phyloP scores from a whole-genome alignment of 768 basidiomycete species.

The Brasilioporus rufonigricans region DNA sequence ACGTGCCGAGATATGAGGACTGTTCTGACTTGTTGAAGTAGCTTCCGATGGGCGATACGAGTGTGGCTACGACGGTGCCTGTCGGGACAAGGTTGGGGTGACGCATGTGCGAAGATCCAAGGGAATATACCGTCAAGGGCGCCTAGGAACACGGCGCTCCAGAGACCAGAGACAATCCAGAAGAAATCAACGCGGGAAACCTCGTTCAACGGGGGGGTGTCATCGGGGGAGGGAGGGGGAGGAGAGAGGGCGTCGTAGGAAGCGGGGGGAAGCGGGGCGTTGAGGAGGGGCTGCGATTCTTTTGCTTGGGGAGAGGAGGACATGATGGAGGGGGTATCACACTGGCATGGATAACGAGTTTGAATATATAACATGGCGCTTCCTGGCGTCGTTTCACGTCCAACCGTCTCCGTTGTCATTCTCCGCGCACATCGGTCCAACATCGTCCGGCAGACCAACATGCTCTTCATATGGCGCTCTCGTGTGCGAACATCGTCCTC shows the following conservation, averaged over 20 bases:
- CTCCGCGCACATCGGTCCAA: conserved; percentile 29
- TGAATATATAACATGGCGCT: conserved; percentile 25
- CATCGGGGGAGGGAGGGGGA: conserved; percentile 26
- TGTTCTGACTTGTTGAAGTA: conserved; percentile 78
- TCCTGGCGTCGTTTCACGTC: conserved; percentile 20
- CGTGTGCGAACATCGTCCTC: conserved; percentile 1
- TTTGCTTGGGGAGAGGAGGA: conserved; percentile 33
- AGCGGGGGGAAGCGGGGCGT: conserved; percentile 25
- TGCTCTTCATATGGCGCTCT: background rate
- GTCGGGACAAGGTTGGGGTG: conserved; percentile 1
- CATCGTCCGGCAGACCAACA: background rate
- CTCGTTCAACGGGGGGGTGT: conserved; percentile 38
- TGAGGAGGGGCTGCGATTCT: conserved; percentile 59
- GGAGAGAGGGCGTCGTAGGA: conserved; percentile 44
- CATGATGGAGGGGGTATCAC: conserved; percentile 24
- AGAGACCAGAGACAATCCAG: conserved; percentile 76
- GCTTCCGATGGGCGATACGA: conserved; percentile 82
- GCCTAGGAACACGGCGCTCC: conserved; percentile 81
- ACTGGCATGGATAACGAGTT: background rate
- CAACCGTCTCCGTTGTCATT: conserved; percentile 24
- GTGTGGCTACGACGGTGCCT: conserved; percentile 85
- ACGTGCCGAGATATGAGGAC: conserved; percentile 84
- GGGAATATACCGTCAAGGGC: conserved; percentile 71
- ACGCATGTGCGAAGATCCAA: background rate
- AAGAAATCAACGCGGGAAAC: conserved; percentile 52